These are phyloP conservation scores for Cucurbita maxima DNA, from an alignment of 306 rosid species.

Conservation along the genomic window DNA sequence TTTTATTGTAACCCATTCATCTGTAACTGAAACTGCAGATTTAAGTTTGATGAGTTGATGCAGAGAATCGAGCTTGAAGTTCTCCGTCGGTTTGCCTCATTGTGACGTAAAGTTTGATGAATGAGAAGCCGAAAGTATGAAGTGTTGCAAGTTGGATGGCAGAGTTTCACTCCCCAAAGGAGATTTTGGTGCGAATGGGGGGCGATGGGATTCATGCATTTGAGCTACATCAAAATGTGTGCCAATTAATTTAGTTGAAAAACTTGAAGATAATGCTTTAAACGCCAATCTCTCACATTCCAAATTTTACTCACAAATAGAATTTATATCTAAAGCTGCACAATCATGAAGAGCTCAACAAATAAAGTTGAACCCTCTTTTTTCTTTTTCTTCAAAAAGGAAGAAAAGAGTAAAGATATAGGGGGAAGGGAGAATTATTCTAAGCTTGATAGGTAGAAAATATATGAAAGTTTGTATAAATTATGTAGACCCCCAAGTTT, in stretches of 20 bases:
- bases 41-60: not conserved
- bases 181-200: not conserved
- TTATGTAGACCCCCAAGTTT: too few species aligned
- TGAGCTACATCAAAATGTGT: not conserved
- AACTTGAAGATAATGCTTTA: not conserved
- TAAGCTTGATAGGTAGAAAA: too few species aligned
- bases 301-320: not conserved
- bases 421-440: not conserved
- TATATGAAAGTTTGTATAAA: too few species aligned
- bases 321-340: not conserved
- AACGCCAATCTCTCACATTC: not conserved
- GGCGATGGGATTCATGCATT: not conserved
- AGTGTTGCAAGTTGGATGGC: not conserved
- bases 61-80: not conserved
- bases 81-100: not conserved
- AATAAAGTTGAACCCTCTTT: not conserved
- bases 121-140: not conserved
- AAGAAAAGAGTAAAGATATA: not conserved
- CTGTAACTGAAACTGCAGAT: not conserved
- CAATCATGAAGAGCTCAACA: not conserved
- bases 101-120: not conserved
- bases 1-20: not conserved
- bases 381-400: not conserved
- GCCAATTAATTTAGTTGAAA: not conserved
- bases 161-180: not conserved